These are phyloP conservation scores for Sanguinoderma infundibulare DNA, from an alignment of 1,284 basidiomycete species.

Conservation along the genomic window DNA sequence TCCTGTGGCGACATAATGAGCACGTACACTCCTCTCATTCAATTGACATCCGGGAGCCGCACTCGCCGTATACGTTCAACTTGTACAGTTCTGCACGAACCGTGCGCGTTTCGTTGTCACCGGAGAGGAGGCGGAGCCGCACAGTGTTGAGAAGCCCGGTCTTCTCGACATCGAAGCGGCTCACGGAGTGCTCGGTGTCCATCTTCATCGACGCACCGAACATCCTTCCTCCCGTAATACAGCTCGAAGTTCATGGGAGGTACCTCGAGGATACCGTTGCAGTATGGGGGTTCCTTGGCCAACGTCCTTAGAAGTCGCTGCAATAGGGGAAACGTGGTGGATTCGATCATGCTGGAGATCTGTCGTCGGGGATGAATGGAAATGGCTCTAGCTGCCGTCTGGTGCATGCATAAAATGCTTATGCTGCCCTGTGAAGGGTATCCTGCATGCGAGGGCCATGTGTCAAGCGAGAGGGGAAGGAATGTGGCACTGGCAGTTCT, in stretches of 20 bases:
- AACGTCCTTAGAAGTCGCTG: slow-evolving; percentile 5
- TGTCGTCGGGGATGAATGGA: background rate
- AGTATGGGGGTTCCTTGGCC: slow-evolving; percentile 8
- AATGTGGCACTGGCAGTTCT: no score
- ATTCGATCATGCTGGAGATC: background rate
- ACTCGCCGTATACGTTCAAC: slow-evolving; percentile 39
- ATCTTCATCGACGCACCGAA: slow-evolving; percentile 27
- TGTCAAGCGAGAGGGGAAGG: no score
- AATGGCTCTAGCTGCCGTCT: background rate
- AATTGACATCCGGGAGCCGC: background rate
- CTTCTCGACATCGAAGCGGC: slow-evolving; percentile 32
- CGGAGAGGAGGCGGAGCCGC: slow-evolving; percentile 26
- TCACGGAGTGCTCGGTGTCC: slow-evolving; percentile 28
- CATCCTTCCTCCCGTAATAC: slow-evolving; percentile 18
- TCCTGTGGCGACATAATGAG: slow-evolving; percentile 23
- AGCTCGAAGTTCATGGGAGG: slow-evolving; percentile 1
- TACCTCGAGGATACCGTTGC: slow-evolving; percentile 9
- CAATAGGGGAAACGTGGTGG: background rate
- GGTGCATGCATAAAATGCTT: no score
- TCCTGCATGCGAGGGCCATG: no score
- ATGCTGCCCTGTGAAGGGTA: no score
- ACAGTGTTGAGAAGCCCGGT: slow-evolving; percentile 30
- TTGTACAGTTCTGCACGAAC: slow-evolving; percentile 38
- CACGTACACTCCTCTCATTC: background rate
- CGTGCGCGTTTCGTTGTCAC: slow-evolving; percentile 11